Evolutionary conservation across 2,329 filamentous ascomycete genomes (phyloP).

Genomic region (Spiromastix sp.): DNA sequence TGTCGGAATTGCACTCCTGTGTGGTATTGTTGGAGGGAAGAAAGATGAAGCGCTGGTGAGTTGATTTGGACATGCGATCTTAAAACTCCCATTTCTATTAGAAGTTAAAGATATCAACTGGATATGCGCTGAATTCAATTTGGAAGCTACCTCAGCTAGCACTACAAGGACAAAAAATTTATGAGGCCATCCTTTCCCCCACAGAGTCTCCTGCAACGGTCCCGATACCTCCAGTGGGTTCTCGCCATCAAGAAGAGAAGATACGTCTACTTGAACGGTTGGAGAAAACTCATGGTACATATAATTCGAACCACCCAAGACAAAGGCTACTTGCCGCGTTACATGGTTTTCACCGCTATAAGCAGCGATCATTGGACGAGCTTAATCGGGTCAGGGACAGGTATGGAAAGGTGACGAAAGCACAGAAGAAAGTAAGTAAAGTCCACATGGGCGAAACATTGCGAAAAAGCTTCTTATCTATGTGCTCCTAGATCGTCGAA

Average conservation of each 20-base stretch:
- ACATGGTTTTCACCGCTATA: constrained; percentile 18
- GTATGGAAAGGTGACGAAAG: constrained; percentile 14
- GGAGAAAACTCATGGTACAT: constrained; percentile 9
- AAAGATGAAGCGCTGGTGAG: too few relatives aligned
- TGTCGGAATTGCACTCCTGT: too few relatives aligned
- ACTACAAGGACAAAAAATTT: too few relatives aligned
- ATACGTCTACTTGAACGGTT: constrained; percentile 12
- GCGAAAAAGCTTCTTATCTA: neutral
- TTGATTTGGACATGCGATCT: too few relatives aligned
- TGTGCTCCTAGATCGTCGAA: constrained; percentile 37
- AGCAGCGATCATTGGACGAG: constrained; percentile 13
- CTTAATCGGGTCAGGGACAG: constrained; percentile 14
- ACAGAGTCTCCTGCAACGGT: too few relatives aligned
- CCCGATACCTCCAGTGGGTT: too few relatives aligned
- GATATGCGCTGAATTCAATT: too few relatives aligned
- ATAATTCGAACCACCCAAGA: constrained; percentile 16
- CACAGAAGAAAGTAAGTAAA: constrained; percentile 9
- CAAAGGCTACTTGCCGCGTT: constrained; percentile 18
- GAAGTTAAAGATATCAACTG: too few relatives aligned
- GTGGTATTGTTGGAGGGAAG: too few relatives aligned
- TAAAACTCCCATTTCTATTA: too few relatives aligned
- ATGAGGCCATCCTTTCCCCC: too few relatives aligned
- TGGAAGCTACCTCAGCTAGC: too few relatives aligned
- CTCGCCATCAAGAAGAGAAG: constrained; percentile 9
- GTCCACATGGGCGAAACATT: neutral